A percentile compares a stretch with the other conserved stretches of the same genome.
Evolutionary conservation across 2,329 filamentous ascomycete genomes (phyloP).

Genomic region (Cladophialophora psammophila): DNA sequence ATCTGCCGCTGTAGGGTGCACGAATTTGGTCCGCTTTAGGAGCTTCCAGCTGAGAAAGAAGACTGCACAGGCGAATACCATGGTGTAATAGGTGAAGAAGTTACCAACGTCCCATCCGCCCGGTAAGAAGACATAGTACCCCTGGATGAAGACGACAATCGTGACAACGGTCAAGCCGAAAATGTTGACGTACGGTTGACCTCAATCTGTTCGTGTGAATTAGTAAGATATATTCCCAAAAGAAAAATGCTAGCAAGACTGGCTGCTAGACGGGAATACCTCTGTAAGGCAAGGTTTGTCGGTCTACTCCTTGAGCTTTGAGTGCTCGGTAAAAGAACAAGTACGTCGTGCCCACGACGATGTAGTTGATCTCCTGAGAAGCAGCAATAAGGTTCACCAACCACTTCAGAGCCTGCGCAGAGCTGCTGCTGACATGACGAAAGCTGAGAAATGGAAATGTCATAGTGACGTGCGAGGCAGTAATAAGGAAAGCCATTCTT

Average conservation of each 20-base stretch:
- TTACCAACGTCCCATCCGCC: slow-evolving; percentile 50
- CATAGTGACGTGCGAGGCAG: slow-evolving; percentile 69
- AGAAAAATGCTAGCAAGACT: slow-evolving; percentile 61
- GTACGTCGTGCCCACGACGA: slow-evolving; percentile 72
- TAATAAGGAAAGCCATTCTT: slow-evolving; percentile 72
- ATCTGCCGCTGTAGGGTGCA: slow-evolving; percentile 63
- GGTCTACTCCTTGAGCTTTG: slow-evolving; percentile 70
- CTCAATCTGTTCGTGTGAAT: slow-evolving; percentile 55
- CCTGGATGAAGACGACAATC: too few relatives aligned
- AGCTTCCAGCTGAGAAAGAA: slow-evolving; percentile 70
- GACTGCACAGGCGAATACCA: slow-evolving; percentile 62
- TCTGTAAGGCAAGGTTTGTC: slow-evolving; percentile 71
- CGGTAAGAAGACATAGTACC: slow-evolving; percentile 61
- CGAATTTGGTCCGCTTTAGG: slow-evolving; percentile 64
- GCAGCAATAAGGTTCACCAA: slow-evolving; percentile 54
- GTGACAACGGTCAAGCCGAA: too few relatives aligned
- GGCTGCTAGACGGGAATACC: too few relatives aligned
- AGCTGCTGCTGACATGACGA: slow-evolving; percentile 69
- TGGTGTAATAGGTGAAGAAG: slow-evolving; percentile 63
- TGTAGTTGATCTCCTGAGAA: slow-evolving; percentile 64
- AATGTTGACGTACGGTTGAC: slow-evolving; percentile 63
- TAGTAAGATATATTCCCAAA: neutral
- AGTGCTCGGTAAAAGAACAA: slow-evolving; percentile 73
- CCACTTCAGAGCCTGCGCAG: slow-evolving; percentile 66
- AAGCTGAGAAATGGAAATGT: slow-evolving; percentile 73